Evolutionary conservation across 2,329 filamentous ascomycete species (phyloP).

Genomic region (Amauroascus verrucosus): DNA sequence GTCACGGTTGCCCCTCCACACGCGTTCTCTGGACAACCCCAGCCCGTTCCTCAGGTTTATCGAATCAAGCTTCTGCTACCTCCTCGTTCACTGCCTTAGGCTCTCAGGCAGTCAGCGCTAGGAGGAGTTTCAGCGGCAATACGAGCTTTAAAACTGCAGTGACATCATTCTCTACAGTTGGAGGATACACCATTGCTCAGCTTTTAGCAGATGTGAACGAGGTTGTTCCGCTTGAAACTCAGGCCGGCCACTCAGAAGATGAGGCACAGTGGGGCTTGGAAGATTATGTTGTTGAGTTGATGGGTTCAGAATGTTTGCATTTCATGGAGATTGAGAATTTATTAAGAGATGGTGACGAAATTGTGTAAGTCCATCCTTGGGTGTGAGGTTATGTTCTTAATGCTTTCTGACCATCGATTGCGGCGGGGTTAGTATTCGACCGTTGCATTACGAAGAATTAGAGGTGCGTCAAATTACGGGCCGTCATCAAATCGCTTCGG

Average conservation of each 20-base stretch:
- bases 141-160: conserved; percentile 20
- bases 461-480: conserved; percentile 63
- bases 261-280: conserved; percentile 63
- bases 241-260: conserved; percentile 25
- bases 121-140: conserved; percentile 27
- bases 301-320: conserved; percentile 79
- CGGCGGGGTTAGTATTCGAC: conserved; percentile 54
- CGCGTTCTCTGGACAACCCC: conserved; percentile 60
- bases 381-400: not conserved
- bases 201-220: conserved; percentile 71
- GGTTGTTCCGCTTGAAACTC: conserved; percentile 67
- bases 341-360: conserved; percentile 72
- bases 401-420: not conserved
- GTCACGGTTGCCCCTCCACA: conserved; percentile 62
- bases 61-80: conserved; percentile 17
- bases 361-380: conserved; percentile 50
- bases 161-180: conserved; percentile 20
- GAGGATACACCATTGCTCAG: conserved; percentile 58
- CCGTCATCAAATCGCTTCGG: conserved; percentile 66
- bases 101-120: conserved; percentile 23
- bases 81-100: conserved; percentile 22
- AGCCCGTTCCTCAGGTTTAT: conserved; percentile 17
- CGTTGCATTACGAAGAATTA: conserved; percentile 64
- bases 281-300: conserved; percentile 76
- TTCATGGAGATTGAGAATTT: conserved; percentile 62